phyloP scores from a whole-genome alignment of 768 basidiomycete genomes.

The Austroboletus festivus region DNA sequence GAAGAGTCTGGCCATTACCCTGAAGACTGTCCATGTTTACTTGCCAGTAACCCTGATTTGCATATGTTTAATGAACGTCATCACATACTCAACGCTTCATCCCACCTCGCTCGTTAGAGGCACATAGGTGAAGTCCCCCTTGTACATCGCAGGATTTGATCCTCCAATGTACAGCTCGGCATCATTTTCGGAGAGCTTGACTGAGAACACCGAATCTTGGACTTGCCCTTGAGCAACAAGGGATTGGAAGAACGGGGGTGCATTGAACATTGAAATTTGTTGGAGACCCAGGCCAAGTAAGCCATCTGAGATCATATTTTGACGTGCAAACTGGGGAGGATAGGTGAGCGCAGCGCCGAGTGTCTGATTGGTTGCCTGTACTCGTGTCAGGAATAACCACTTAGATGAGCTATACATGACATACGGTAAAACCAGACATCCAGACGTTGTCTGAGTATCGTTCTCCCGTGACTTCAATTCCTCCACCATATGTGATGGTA shows the following conservation, averaged over 20 bases:
- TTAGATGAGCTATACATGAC: not conserved
- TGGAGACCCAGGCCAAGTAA: conserved; percentile 41
- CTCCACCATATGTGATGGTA: too few species aligned
- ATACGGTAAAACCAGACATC: conserved; percentile 8
- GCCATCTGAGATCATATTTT: conserved; percentile 18
- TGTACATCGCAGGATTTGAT: conserved; percentile 36
- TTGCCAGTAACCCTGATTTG: conserved; percentile 12
- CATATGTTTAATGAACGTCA: conserved; percentile 8
- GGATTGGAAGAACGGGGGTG: conserved; percentile 42
- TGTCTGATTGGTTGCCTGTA: conserved; percentile 8
- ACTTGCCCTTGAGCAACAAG: conserved; percentile 19
- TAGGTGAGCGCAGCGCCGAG: conserved; percentile 6
- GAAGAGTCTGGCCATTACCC: not conserved
- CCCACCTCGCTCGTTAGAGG: conserved; percentile 26
- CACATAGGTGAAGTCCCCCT: conserved; percentile 34
- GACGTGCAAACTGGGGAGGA: not conserved
- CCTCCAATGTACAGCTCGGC: conserved; percentile 42
- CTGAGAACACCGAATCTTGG: conserved; percentile 27
- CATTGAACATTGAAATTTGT: conserved; percentile 32
- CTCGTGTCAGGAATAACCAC: conserved; percentile 5
- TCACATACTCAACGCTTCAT: too few species aligned
- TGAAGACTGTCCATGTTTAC: conserved; percentile 10
- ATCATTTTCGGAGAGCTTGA: conserved; percentile 21
- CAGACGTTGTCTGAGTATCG: conserved; percentile 5
- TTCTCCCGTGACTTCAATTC: conserved; percentile 3